Conservation (phyloP, 345 rosid genomes). For the Pistacia atlantica region DNA sequence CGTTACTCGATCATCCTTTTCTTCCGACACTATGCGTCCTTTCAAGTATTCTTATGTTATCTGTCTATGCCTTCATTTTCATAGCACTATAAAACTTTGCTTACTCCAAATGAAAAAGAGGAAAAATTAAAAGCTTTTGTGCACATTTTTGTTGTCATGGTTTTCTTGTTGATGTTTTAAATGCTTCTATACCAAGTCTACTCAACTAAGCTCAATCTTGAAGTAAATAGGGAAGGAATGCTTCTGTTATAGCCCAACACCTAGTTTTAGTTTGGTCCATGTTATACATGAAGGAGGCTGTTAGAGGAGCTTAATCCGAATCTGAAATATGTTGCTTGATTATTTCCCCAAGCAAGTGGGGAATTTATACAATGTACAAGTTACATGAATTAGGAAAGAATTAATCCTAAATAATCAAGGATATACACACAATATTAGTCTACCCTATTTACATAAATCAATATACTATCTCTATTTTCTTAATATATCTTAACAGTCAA, state of each 20-base stretch:
- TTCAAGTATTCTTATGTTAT: slow-evolving; percentile 60
- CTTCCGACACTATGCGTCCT: slow-evolving; percentile 90
- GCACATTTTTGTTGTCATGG: not conserved
- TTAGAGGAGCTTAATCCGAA: not conserved
- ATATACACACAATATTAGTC: too few species aligned
- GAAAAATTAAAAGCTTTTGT: not conserved
- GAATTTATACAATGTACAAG: too few species aligned
- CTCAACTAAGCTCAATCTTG: not conserved
- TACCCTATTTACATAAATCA: too few species aligned
- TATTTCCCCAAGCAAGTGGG: too few species aligned
- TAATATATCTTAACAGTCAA: too few species aligned
- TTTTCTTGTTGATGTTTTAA: not conserved
- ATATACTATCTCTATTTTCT: too few species aligned
- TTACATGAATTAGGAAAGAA: too few species aligned
- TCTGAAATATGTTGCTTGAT: too few species aligned
- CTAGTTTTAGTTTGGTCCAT: too few species aligned
- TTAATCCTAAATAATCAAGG: too few species aligned
- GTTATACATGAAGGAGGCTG: not conserved
- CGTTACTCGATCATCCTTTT: slow-evolving; percentile 92
- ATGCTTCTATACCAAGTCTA: not conserved
- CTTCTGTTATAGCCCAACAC: not conserved
- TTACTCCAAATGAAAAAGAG: slow-evolving; percentile 4
- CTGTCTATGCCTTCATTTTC: not conserved
- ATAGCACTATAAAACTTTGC: not conserved
- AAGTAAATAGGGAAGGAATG: not conserved